Base-by-base conservation (phyloP, 805 yeast genomes). In the Candida endomychidarum region DNA sequence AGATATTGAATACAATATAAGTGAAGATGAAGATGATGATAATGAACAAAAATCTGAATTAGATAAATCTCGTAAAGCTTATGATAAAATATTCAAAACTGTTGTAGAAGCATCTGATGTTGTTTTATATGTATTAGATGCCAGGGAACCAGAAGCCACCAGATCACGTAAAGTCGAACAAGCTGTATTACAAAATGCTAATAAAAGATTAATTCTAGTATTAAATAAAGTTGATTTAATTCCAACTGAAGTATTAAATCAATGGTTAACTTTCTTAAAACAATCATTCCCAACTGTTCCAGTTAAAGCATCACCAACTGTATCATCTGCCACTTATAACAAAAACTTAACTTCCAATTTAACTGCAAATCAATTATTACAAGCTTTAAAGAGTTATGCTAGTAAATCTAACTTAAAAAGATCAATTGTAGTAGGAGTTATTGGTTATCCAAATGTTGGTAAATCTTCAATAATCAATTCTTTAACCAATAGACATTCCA, bases 391-490 rank as follows among this genome's bases (percentile, higher is more conserved):
- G 65, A 74, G 88, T 34, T 93, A 83, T 59, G 90, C 98, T 15
- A 75, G 77, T 48, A 84, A 85, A 62, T 77, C 89, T 16, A 86
- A 89, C 57, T 74, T 90, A 54, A 90, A 90, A 58, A 81, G 98
- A 60, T 80, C 96, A 10, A 83, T 90, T 42, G 77, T 87, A 32
- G 97, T 88, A 33, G 98, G 99, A 61, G 96, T 91, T 29, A 86
- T 91, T 50, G 99, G 99, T 12, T 91, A 89, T 67, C 99, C 99
- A 9, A 93, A 91, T 60, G 77, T 72, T 18, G 96, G 96, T 69
- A 87, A 87, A 59, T 93, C 98, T 2, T 90, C 98, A n/a, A 93
- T 98, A 2, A 93, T 91, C 57, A 91, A 91, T 63, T 84, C 97
- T 2, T 72, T 91, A 50, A 81, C 88, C 3, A 75, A 86, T 39